Evolutionary conservation across 2,329 filamentous ascomycete genomes (phyloP).

Genomic region (Dactylellina sp.): DNA sequence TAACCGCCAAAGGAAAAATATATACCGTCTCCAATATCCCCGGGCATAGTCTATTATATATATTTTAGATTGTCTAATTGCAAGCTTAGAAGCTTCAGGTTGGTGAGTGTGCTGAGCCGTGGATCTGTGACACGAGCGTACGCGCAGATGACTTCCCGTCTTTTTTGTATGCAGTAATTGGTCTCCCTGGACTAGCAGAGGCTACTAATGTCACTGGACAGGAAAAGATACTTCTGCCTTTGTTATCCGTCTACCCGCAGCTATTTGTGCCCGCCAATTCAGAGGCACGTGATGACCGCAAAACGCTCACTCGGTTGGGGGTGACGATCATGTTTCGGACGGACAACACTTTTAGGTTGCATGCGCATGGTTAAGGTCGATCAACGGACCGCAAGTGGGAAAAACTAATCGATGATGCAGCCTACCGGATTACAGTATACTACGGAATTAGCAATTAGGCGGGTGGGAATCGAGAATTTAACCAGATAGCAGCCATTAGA

Average conservation of each 20-base stretch:
- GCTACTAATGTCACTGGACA: slow-evolving; percentile 24
- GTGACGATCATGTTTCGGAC: slow-evolving; percentile 44
- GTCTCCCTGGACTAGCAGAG: too few species aligned
- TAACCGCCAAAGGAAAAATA: background rate
- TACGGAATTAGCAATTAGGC: background rate
- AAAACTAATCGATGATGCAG: slow-evolving; percentile 38
- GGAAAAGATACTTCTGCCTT: slow-evolving; percentile 7
- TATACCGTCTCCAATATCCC: slow-evolving; percentile 23
- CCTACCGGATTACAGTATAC: too few species aligned
- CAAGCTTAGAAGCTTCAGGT: too few species aligned
- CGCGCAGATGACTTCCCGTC: too few species aligned
- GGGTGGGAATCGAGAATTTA: too few species aligned
- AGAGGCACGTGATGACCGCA: slow-evolving; percentile 24
- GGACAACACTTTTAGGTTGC: slow-evolving; percentile 32
- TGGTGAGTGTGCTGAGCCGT: too few species aligned
- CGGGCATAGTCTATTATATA: slow-evolving; percentile 1
- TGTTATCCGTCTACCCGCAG: slow-evolving; percentile 20
- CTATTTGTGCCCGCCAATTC: slow-evolving; percentile 21
- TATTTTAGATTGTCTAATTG: too few species aligned
- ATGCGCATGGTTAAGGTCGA: background rate
- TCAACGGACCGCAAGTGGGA: slow-evolving; percentile 10
- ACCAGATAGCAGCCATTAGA: background rate
- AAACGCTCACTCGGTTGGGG: slow-evolving; percentile 16
- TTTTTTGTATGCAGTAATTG: too few species aligned
- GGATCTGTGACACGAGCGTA: too few species aligned